Evolutionary conservation across 2,329 filamentous ascomycete genomes (phyloP).

Genomic region (Parafenestella ontariensis): DNA sequence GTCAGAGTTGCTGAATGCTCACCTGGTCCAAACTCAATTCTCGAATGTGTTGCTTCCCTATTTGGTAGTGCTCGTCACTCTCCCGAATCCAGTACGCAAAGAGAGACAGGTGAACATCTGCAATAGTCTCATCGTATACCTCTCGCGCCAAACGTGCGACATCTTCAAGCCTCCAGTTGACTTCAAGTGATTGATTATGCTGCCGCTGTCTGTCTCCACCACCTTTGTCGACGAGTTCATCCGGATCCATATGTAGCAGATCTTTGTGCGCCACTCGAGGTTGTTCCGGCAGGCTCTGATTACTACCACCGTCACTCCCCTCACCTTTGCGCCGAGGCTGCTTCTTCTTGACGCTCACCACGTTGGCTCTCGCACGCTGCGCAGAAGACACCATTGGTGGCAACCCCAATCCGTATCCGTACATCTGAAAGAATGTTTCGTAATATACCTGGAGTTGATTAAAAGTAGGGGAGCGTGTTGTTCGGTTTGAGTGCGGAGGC

Average conservation of each 20-base stretch:
- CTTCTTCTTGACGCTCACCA: not conserved
- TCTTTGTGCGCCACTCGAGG: not conserved
- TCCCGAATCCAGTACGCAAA: slow-evolving; percentile 36
- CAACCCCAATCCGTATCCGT: not conserved
- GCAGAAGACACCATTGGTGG: not conserved
- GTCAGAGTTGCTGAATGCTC: not conserved
- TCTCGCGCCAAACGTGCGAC: slow-evolving; percentile 20
- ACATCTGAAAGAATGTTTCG: not conserved
- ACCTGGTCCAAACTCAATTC: slow-evolving; percentile 39
- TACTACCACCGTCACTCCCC: not conserved
- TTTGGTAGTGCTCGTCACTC: slow-evolving; percentile 25
- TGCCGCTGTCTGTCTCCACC: not conserved
- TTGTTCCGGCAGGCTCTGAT: not conserved
- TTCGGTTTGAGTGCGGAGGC: not conserved
- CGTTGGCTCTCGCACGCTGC: not conserved
- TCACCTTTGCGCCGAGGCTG: not conserved
- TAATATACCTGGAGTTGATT: not conserved
- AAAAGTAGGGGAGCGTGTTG: not conserved
- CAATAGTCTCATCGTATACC: slow-evolving; percentile 33
- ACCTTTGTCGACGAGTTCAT: not conserved
- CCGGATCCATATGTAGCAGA: not conserved
- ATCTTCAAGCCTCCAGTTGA: slow-evolving; percentile 15
- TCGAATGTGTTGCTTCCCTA: slow-evolving; percentile 33
- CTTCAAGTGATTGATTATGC: slow-evolving; percentile 11
- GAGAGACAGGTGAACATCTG: slow-evolving; percentile 31